Base-by-base conservation (phyloP, 2,329 filamentous ascomycete genomes). In the Fusarium buharicum region DNA sequence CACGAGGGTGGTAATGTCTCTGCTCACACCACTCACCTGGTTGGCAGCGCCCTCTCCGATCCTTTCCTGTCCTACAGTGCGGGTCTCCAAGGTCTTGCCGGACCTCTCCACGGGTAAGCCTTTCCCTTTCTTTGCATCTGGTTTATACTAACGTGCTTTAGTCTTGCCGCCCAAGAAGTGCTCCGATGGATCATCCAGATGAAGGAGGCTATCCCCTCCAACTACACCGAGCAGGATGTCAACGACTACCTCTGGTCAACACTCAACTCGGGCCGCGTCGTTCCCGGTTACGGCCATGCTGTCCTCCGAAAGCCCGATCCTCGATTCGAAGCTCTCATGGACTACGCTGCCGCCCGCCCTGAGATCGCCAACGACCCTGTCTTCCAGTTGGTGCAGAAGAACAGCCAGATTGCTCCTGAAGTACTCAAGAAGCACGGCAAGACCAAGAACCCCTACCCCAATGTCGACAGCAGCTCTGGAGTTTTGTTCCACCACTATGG, bases 1-100 rank as follows among this genome's bases (percentile, higher is more conserved):
- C 95, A 99, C 80, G 95, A 99, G 79, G 95, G 95, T 61, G 95
- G 95, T 55, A 99, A 99, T 71, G 95, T 99, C 62, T 97, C 93
- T 34, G 95, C 95, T 1, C 95, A 99, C 76, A 81, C 95, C 24
- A 98, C 95, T 8, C 95, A 99, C 77, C 83, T 99, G 34, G 95
- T 99, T 52, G 95, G 95, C 48, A 96, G 91, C 69, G 95, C 95
- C 17, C 87, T 99, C 53, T 95, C 91, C 72, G 95, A 98, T 72
- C 92, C 94, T 6, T 98, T 95, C 86, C 85, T 99, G 64, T 95
- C 92, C 73, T 98, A 98, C 83, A 95, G 91, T 68, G 95, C 95
- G 54, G 95, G 95, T 76, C 87, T 99, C 6, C 92, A 97, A 74
- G 95, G 95, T 75, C 88, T 99, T 13, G 95, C 94, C 14, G 95